Evolutionary conservation across 2,329 filamentous ascomycete genomes (phyloP).

Genomic region (Penicillium freii): DNA sequence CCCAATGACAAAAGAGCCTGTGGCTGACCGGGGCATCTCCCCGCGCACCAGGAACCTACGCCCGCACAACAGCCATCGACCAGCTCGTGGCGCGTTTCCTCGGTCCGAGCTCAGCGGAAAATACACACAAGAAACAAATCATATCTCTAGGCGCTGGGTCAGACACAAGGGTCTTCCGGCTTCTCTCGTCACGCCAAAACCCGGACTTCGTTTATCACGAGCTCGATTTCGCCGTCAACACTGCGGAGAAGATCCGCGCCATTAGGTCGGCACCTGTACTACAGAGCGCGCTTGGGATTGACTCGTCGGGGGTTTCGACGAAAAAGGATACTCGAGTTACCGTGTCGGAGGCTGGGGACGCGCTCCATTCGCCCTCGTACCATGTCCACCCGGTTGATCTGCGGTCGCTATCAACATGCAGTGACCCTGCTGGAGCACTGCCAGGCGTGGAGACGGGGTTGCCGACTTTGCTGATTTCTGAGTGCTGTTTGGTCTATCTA

Average conservation of each 20-base stretch:
- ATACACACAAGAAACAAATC: constrained; percentile 60
- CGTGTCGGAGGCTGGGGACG: constrained; percentile 41
- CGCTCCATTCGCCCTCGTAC: constrained; percentile 49
- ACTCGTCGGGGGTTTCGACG: constrained; percentile 11
- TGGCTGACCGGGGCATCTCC: neutral
- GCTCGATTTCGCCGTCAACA: constrained; percentile 79
- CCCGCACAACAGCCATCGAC: constrained; percentile 81
- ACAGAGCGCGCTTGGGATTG: constrained; percentile 32
- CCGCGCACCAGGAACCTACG: constrained; percentile 71
- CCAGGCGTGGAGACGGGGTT: constrained; percentile 54
- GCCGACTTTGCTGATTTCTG: constrained; percentile 84
- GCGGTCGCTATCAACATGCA: constrained; percentile 50
- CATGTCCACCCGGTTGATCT: constrained; percentile 68
- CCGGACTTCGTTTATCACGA: constrained; percentile 75
- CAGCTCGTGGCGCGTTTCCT: constrained; percentile 72
- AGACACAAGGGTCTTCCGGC: constrained; percentile 81
- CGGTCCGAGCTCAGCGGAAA: constrained; percentile 29
- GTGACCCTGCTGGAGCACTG: constrained; percentile 27
- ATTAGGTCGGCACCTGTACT: constrained; percentile 37
- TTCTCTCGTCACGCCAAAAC: constrained; percentile 53
- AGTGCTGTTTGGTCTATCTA: constrained; percentile 94
- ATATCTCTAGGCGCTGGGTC: constrained; percentile 91
- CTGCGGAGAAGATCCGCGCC: constrained; percentile 60
- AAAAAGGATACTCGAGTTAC: constrained; percentile 28
- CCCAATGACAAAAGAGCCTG: neutral